phyloP scores from a whole-genome alignment of 2,329 filamentous ascomycete species.

The Ampelomyces quisqualis region DNA sequence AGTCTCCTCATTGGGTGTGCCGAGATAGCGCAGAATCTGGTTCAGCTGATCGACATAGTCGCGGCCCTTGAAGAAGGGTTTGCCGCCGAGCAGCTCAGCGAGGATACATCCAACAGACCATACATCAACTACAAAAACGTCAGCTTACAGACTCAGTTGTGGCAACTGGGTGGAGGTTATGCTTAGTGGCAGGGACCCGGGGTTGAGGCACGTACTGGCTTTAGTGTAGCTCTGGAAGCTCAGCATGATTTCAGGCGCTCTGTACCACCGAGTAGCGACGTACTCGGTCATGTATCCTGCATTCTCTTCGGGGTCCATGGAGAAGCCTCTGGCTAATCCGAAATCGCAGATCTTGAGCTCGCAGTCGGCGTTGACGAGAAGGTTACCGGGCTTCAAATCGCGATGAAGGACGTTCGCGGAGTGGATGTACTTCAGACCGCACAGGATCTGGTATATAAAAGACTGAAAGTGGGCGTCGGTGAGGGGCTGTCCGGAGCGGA shows the following conservation, averaged over 20 bases:
- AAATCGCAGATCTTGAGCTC: constrained; percentile 99
- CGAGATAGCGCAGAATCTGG: constrained; percentile 97
- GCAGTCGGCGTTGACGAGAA: constrained; percentile 97
- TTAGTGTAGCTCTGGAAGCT: constrained; percentile 99
- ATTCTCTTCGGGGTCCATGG: constrained; percentile 95
- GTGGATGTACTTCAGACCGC: constrained; percentile 98
- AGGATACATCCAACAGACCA: constrained; percentile 99
- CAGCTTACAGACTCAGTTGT: constrained; percentile 19
- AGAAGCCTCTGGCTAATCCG: constrained; percentile 93
- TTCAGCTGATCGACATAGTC: constrained; percentile 99
- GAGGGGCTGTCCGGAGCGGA: constrained; percentile 91
- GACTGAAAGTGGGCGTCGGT: constrained; percentile 99
- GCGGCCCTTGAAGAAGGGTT: constrained; percentile 98
- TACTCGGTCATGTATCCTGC: constrained; percentile 99
- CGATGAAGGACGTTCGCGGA: constrained; percentile 96
- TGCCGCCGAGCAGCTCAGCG: constrained; percentile 89
- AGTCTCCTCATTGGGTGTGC: constrained; percentile 94
- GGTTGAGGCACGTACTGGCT: constrained; percentile 74
- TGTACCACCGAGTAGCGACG: constrained; percentile 97
- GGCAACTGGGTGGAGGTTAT: constrained; percentile 6
- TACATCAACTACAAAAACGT: constrained; percentile 76
- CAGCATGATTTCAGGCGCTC: constrained; percentile 98
- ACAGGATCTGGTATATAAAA: constrained; percentile 99
- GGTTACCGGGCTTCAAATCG: constrained; percentile 94
- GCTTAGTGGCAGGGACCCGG: constrained; percentile 8